Base-by-base conservation (phyloP, 305 asterid species). In the Salvia sclarea region DNA sequence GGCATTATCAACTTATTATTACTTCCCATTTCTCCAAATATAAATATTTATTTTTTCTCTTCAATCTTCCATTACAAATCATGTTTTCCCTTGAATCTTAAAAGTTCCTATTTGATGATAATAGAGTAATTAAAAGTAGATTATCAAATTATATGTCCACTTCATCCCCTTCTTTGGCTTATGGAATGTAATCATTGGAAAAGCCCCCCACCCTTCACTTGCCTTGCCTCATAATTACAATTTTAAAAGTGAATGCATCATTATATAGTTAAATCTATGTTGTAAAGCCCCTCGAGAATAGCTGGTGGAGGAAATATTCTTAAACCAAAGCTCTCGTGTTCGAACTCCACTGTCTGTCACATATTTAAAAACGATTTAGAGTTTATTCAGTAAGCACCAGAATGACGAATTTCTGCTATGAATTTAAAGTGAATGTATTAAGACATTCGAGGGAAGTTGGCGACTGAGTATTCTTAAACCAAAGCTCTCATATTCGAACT, bases 1-100 rank as follows among this genome's bases (percentile, higher is more conserved):
- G 72, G 78, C 90, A 84, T 85, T 84, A 80, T 82, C 95, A 82
- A 56, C 84, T 78, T 78, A 77, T 80, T 75, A 76, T 85, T 80
- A 74, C 61, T 70, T 72, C 43, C 31, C 44, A 35, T 45, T 44
- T 22, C n/a, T 41, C 2, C 33, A 28, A 3, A n/a, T 24, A 6
- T 2, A 12, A 2, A 0, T 2, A 24, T 18, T 1, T 31, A 1
- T 17, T 3, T 54, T 6, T 5, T 9, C 2, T 37, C 43, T n/a
- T 37, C 13, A 9, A 37, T 37, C 43, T 37, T 37, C 43, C 11
- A 37, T 37, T 37, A 37, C 43, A 37, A 35, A 35, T 10, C 43
- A 10, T 37, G 12, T 35, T 35, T 8, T 33, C 38, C 1, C 7
- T 4, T 33, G 38, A 33, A 33, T 33, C 1, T 35, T 35, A 7